A percentile compares a stretch with the other conserved stretches of the same genome.
phyloP scores from a whole-genome alignment of 2,329 filamentous ascomycete species.

The Thermothelomyces thermophilus region DNA sequence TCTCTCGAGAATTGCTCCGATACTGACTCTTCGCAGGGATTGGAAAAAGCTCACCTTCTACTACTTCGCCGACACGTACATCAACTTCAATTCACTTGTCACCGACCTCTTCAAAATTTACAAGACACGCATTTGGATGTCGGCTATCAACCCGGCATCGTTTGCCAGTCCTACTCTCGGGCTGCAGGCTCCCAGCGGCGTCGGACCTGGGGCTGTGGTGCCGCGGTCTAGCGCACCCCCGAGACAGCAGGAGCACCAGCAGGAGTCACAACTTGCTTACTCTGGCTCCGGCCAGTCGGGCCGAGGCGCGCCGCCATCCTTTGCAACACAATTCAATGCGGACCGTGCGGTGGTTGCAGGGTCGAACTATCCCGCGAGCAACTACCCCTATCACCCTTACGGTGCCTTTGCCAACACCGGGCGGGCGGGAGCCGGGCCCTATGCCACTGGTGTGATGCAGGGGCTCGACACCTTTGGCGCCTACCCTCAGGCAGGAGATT shows the following conservation, averaged over 20 bases:
- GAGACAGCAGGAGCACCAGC: constrained; percentile 42
- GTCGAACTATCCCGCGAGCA: constrained; percentile 34
- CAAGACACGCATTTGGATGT: constrained; percentile 99
- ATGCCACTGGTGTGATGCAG: constrained; percentile 35
- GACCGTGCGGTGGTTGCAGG: constrained; percentile 37
- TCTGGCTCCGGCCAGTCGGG: constrained; percentile 32
- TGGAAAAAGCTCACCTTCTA: constrained; percentile 99
- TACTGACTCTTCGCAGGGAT: constrained; percentile 54
- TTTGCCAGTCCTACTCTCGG: constrained; percentile 75
- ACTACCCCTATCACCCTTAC: constrained; percentile 39
- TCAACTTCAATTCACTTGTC: constrained; percentile 97
- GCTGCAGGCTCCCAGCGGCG: constrained; percentile 60
- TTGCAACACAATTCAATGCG: constrained; percentile 33
- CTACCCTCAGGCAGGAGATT: constrained; percentile 39
- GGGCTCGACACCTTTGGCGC: constrained; percentile 38
- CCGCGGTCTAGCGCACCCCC: constrained; percentile 43
- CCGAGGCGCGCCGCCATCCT: constrained; percentile 39
- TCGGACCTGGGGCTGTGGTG: constrained; percentile 60
- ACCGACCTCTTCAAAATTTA: constrained; percentile 99
- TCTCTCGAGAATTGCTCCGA: neutral
- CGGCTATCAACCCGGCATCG: constrained; percentile 93
- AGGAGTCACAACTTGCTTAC: constrained; percentile 37
- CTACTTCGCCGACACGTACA: constrained; percentile 96
- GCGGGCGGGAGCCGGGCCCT: constrained; percentile 29
- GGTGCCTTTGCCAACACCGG: constrained; percentile 38